Conservation (phyloP, 2,329 filamentous ascomycete genomes). For the Fusarium irregulare region DNA sequence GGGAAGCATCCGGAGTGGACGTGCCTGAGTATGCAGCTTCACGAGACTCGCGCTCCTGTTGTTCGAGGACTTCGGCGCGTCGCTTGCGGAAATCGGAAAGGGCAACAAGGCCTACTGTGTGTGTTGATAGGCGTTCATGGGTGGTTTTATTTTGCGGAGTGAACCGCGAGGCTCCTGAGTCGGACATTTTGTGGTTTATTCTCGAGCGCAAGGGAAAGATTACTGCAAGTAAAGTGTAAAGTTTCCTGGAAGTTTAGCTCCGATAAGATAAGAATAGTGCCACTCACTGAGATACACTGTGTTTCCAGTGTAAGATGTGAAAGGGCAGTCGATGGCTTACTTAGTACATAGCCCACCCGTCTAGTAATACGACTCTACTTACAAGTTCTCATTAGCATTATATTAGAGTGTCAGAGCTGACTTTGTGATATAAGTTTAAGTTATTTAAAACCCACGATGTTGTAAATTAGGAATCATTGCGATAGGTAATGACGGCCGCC, state of each 20-base stretch:
- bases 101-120: slow-evolving; percentile 90
- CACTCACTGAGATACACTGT: neutral
- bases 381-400: neutral
- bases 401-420: neutral
- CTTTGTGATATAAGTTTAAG: neutral
- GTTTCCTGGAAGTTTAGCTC: neutral
- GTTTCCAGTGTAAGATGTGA: accelerated
- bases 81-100: slow-evolving; percentile 96
- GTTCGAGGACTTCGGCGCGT: slow-evolving; percentile 91
- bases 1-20: slow-evolving; percentile 62
- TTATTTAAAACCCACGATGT: neutral
- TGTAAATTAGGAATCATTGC: neutral
- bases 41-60: slow-evolving; percentile 84
- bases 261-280: slow-evolving; percentile 27
- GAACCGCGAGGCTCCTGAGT: slow-evolving; percentile 68
- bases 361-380: neutral
- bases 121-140: slow-evolving; percentile 83
- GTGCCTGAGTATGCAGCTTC: slow-evolving; percentile 64
- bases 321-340: neutral
- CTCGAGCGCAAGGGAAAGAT: neutral
- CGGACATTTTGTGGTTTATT: slow-evolving; percentile 52
- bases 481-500: neutral
- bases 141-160: slow-evolving; percentile 80
- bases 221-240: neutral
- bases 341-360: neutral